A percentile compares a stretch with the other conserved stretches of the same genome.
These are phyloP conservation scores for Trichoderma asperelloides DNA, from an alignment of 495 filamentous ascomycete genomes.

Conservation along the genomic window DNA sequence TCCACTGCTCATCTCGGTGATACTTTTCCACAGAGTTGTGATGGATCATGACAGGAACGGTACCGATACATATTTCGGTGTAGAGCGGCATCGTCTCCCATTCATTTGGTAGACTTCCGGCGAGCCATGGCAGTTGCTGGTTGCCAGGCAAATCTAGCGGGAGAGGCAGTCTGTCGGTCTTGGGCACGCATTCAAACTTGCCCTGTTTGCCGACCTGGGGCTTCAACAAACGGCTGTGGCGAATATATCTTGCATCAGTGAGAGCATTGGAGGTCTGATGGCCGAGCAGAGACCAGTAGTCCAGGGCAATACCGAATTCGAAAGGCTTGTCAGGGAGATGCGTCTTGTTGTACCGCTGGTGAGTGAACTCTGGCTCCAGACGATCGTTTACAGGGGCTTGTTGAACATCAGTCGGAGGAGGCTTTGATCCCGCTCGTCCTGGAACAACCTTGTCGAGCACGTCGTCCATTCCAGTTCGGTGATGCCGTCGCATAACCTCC, in stretches of 20 bases:
- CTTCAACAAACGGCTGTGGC: not conserved
- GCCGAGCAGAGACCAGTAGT: constrained; percentile 3
- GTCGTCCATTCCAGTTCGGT: not conserved
- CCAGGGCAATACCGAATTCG: not conserved
- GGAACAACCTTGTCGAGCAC: not conserved
- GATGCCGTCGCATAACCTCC: not conserved
- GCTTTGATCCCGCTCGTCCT: not conserved
- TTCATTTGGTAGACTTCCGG: not conserved
- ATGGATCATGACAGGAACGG: constrained; percentile 5
- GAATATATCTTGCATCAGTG: not conserved
- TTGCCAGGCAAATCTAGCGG: not conserved
- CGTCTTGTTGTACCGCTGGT: not conserved
- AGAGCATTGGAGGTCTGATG: not conserved
- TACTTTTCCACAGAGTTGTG: constrained; percentile 6
- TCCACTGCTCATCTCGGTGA: not conserved
- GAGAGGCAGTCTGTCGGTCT: not conserved
- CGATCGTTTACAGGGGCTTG: not conserved
- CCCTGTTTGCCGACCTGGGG: not conserved
- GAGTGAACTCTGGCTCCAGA: not conserved
- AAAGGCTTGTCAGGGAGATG: not conserved
- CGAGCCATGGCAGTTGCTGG: not conserved
- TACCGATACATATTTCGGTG: not conserved
- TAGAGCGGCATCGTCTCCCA: constrained; percentile 1
- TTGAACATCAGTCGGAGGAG: not conserved
- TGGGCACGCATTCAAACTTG: not conserved